A percentile compares a stretch with the other conserved stretches of the same genome.
Evolutionary conservation across 352 stramenopile genomes (phyloP).

Genomic region (Phytophthora fragariae): DNA sequence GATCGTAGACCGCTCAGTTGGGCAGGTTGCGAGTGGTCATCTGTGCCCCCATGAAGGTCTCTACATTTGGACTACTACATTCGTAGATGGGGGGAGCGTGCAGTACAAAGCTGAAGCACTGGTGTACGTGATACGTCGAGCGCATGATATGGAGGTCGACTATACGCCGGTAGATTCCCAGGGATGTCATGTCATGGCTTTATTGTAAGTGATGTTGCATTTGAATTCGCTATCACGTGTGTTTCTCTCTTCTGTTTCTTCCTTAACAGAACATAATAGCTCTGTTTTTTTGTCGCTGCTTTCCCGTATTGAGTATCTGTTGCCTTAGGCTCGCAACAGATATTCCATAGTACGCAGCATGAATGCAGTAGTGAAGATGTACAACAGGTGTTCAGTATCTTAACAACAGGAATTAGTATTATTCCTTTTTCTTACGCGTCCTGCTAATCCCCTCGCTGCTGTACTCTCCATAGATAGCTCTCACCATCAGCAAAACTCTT

Average conservation of each 20-base stretch:
- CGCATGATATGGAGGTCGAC: not conserved
- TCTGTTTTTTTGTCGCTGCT: no score
- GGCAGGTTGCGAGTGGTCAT: constrained; percentile 8
- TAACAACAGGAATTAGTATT: constrained; percentile 15
- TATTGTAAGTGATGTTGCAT: not conserved
- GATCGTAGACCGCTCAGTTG: not conserved
- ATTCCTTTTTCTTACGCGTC: no score
- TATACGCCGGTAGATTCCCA: no score
- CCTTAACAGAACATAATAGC: no score
- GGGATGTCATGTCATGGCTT: no score
- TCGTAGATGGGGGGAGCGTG: not conserved
- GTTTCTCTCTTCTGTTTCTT: not conserved
- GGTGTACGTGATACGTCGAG: constrained; percentile 4
- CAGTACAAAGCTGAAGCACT: constrained; percentile 10
- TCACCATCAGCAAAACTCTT: no score
- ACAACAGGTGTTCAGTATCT: constrained; percentile 14
- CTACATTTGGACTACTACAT: constrained; percentile 8
- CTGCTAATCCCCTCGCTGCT: no score
- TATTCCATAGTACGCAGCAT: constrained; percentile 5
- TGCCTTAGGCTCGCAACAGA: not conserved
- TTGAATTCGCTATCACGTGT: not conserved
- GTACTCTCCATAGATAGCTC: no score
- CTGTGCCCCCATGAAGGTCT: constrained; percentile 4
- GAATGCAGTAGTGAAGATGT: constrained; percentile 11
- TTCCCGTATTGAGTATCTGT: constrained; percentile 19